A percentile compares a stretch with the other conserved stretches of the same genome.
Evolutionary conservation across 169 alveolate genomes (phyloP).

Genomic region (Plasmodium gonderi): DNA sequence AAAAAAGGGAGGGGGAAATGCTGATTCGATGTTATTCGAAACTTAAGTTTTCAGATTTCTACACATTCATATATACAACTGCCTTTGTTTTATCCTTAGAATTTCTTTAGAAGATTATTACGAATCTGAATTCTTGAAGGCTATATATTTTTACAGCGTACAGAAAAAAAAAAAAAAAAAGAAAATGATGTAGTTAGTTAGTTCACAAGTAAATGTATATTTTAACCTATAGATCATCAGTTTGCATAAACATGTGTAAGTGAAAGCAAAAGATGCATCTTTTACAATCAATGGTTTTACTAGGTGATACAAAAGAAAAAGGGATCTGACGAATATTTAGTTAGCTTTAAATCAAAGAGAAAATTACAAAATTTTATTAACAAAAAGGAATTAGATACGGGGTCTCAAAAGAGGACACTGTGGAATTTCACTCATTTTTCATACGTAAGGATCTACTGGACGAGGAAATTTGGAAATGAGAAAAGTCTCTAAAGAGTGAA

Average conservation of each 20-base stretch:
- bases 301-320: slow-evolving; percentile 26
- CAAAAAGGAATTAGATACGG: slow-evolving; percentile 34
- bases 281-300: not conserved
- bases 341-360: slow-evolving; percentile 56
- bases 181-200: not conserved
- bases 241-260: no score
- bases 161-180: not conserved
- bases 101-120: slow-evolving; percentile 39
- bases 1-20: not conserved
- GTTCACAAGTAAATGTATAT: not conserved
- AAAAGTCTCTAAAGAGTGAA: not conserved
- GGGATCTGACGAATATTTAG: slow-evolving; percentile 29
- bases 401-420: not conserved
- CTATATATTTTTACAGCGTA: slow-evolving; percentile 57
- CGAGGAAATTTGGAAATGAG: no score
- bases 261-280: no score
- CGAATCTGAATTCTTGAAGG: slow-evolving; percentile 66
- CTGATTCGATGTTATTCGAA: not conserved
- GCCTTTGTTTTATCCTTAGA: not conserved
- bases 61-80: not conserved
- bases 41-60: not conserved
- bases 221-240: not conserved
- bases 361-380: slow-evolving; percentile 46
- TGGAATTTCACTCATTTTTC: slow-evolving; percentile 47
- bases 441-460: slow-evolving; percentile 21